Evolutionary conservation across 2,329 filamentous ascomycete genomes (phyloP), one percentile per base, ranked within the genome.

Genomic region (Cryphonectria nitschkei): DNA sequence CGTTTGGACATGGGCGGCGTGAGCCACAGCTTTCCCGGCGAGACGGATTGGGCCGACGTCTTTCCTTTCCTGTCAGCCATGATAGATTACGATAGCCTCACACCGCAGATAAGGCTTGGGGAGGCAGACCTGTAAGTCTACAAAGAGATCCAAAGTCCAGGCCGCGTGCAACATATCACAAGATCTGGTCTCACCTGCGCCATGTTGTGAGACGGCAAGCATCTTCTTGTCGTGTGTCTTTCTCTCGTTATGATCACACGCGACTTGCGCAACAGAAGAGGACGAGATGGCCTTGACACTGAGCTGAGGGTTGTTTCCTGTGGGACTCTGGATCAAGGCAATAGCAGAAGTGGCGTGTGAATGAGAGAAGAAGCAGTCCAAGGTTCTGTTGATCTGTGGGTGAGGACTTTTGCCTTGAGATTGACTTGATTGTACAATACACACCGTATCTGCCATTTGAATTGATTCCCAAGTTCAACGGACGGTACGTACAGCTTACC

Each of bases 21-120:
- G 63, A 65, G 63, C 43, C 32, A 65, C 41, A 32, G 46, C 46
- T 32, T 16, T 16, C 32, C 32, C 58, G 67, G 67, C 67, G 67
- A 68, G 67, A 26, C 67, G 43, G 29, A 68, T 68, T 11, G 54
- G 67, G 67, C 14, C 32, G 13, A 29, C 19, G 39, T 26, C 22
- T 60, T 22, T 39, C 1, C 26, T 26, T 50, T 8, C 29, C 19
- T 37, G 26, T 13, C 22, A 39, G 58, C 32, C 22, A 37, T 11
- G 46, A 50, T n/a, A 50, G 22, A 9, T n/a, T 7, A 50, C 9
- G 46, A n/a, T 11, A 8, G 46, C 46, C 46, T 50, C 46, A 11
- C 46, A n/a, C 22, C 22, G 7, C 16, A n/a, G 46, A 50, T 50
- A 50, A 50, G 19, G 3, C 22, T n/a, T n/a, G 8, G 2, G 22